phyloP scores from a whole-genome alignment of 352 stramenopile species.

The Pythium phragmiticola region DNA sequence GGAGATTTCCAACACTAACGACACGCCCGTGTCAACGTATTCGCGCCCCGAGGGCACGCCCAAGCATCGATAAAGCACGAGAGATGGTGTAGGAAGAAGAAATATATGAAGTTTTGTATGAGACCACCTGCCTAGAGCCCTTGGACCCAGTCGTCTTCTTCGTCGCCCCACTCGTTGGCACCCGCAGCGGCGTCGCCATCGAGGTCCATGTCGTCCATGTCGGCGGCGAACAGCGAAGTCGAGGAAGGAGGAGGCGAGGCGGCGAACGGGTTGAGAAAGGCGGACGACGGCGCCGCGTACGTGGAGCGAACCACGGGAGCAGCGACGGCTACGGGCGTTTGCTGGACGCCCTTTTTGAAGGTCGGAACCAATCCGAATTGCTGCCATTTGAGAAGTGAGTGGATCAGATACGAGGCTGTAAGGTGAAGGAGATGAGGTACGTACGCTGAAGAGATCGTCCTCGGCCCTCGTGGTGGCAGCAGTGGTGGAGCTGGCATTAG shows the following conservation, averaged over 20 bases:
- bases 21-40: conserved; percentile 25
- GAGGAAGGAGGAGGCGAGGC: conserved; percentile 36
- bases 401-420: background rate
- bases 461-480: conserved; percentile 29
- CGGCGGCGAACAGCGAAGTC: conserved; percentile 57
- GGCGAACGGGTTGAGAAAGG: conserved; percentile 20
- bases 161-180: conserved; percentile 59
- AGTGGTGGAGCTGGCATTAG: background rate
- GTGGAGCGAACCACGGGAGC: conserved; percentile 21
- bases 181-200: conserved; percentile 29
- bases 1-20: conserved; percentile 13
- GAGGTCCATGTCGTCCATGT: conserved; percentile 56
- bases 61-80: conserved; percentile 10
- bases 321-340: conserved; percentile 4
- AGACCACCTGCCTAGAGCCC: conserved; percentile 38
- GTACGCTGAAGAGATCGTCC: conserved; percentile 82
- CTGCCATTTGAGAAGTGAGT: conserved; percentile 24
- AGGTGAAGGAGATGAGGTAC: conserved; percentile 18
- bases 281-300: conserved; percentile 10
- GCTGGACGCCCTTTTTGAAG: conserved; percentile 65
- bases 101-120: background rate
- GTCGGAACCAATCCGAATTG: conserved; percentile 85
- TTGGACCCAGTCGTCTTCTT: conserved; percentile 84
- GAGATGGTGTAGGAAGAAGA: background rate
- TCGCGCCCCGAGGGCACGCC: conserved; percentile 19